Base-by-base conservation (phyloP, 2,329 filamentous ascomycete species). In the Fusarium fracticaudum region DNA sequence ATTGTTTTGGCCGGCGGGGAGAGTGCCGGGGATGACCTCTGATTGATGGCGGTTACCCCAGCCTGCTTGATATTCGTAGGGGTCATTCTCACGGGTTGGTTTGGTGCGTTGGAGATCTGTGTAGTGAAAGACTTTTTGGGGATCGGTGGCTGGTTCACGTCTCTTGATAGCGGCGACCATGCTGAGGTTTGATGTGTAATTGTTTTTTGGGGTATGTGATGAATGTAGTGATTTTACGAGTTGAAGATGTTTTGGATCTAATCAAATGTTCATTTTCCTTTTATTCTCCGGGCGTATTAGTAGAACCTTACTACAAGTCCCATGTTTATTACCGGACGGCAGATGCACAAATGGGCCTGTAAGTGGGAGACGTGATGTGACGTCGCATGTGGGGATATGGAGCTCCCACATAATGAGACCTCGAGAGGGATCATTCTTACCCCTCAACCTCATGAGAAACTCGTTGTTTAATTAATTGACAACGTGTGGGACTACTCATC, bases 11-110 rank as follows among this genome's bases (percentile, higher is more conserved):
- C 50, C 69, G 7, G 50, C 26, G 5, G 69, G 69, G 4, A 72
- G 31, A 4, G 62, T 48, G 0, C 69, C 67, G 8, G 69, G 67
- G 11, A 72, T 71, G 8, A 71, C 61, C 15, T 72, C 69, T 14
- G 69, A 72, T 13, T 72, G 69, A 33, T 71, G 67, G 15, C 69
- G 51, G 47, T 71, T 72, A 1, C 69, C 69, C 29, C 33, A 72
- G 26, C 67, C 69, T 8, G 51, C 22, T 15, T 44, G 57, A 2
- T 72, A 72, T 4, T 71, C 67, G 33, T 72, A 72, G 8, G 67
- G 69, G 45, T 72, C 67, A 67, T 71, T 71, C 12, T 55, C 54
- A 15, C 69, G 67, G 20, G 67, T 72, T 0, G 69, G 67, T 9
- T 72, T 72, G 37, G 61, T 62, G 7, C 67, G 35, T 12, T 72